phyloP scores from a whole-genome alignment of 1,139 yeast genomes.

The Saccharomyces pastorianus region DNA sequence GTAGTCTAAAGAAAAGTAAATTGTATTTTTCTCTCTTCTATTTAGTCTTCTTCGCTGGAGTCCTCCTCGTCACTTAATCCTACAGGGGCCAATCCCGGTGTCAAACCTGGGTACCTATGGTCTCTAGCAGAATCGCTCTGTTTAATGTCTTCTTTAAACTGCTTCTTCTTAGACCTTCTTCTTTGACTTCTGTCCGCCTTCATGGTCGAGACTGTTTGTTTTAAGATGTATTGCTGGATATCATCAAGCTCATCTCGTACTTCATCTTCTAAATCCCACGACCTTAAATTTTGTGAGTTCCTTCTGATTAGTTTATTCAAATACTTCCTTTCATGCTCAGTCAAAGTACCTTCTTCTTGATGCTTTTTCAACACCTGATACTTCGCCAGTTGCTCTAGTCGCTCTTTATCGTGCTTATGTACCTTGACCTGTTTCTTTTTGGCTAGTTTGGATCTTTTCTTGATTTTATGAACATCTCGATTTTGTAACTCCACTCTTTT shows the following conservation, averaged over 20 bases:
- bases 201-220: conserved; percentile 16
- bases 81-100: conserved; percentile 90
- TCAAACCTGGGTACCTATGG: conserved; percentile 54
- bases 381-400: conserved; percentile 45
- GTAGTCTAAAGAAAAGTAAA: not conserved
- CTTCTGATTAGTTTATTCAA: conserved; percentile 42
- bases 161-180: conserved; percentile 23
- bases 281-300: conserved; percentile 42
- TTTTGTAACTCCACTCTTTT: conserved; percentile 32
- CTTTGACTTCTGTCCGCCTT: conserved; percentile 21
- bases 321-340: conserved; percentile 42
- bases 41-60: conserved; percentile 25
- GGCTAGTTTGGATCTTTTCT: conserved; percentile 15
- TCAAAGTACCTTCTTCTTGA: conserved; percentile 33
- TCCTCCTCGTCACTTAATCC: conserved; percentile 47
- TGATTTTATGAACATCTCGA: conserved; percentile 32
- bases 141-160: conserved; percentile 20
- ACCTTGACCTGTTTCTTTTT: conserved; percentile 18
- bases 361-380: conserved; percentile 43
- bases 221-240: conserved; percentile 38
- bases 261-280: conserved; percentile 41
- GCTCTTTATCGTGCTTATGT: conserved; percentile 33
- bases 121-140: conserved; percentile 16
- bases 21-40: not conserved
- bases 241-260: conserved; percentile 41